Conservation (phyloP, 768 basidiomycete genomes). For the Hemileccinum rubropunctum region DNA sequence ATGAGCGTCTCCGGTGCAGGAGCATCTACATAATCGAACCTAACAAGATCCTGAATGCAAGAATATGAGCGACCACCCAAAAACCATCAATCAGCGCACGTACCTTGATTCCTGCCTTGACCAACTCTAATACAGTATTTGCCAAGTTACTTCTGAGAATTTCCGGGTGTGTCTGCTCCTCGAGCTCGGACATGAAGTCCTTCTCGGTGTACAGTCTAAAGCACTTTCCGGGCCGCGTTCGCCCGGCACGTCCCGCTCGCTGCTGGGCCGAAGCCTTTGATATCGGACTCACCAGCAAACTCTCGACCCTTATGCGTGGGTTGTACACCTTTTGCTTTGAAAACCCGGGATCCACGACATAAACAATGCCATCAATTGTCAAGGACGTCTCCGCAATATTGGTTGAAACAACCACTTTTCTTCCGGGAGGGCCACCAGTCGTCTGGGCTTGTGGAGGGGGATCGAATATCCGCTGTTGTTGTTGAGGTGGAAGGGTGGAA, state of each 20-base stretch:
- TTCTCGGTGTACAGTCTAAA: conserved; percentile 96
- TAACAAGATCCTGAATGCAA: conserved; percentile 62
- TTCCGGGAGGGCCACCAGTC: conserved; percentile 73
- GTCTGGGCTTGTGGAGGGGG: conserved; percentile 65
- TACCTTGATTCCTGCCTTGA: conserved; percentile 91
- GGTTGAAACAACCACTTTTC: conserved; percentile 93
- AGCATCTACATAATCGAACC: conserved; percentile 88
- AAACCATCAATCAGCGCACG: background rate
- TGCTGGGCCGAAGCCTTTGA: conserved; percentile 97
- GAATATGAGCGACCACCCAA: background rate
- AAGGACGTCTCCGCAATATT: conserved; percentile 98
- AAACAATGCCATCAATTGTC: conserved; percentile 99
- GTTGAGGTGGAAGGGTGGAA: conserved; percentile 89
- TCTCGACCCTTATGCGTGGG: conserved; percentile 94
- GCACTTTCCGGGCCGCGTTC: conserved; percentile 95
- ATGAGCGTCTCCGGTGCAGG: conserved; percentile 96
- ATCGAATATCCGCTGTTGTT: conserved; percentile 97
- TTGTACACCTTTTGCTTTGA: conserved; percentile 99
- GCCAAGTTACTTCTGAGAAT: conserved; percentile 92
- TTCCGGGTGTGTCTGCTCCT: conserved; percentile 97
- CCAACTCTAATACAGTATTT: conserved; percentile 89
- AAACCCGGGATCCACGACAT: conserved; percentile 97
- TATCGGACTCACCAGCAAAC: conserved; percentile 88
- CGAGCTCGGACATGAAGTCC: conserved; percentile 93
- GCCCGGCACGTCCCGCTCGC: conserved; percentile 92